These are phyloP conservation scores for Amanita muscaria DNA, from an alignment of 768 basidiomycete genomes.

Conservation along the genomic window DNA sequence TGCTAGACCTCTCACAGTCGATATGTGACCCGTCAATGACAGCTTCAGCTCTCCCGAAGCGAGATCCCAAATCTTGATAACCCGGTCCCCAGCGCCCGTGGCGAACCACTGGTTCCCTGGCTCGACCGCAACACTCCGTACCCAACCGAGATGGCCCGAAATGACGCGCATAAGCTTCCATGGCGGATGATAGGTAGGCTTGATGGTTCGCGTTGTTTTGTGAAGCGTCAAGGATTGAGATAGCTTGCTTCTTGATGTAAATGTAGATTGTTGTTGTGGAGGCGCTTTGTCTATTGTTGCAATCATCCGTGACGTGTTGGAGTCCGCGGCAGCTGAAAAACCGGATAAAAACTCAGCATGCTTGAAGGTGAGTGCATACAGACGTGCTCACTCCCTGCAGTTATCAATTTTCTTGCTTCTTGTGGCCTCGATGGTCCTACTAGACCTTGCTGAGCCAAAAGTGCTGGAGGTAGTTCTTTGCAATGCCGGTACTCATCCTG, in stretches of 20 bases:
- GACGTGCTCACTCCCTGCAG: slow-evolving; percentile 50
- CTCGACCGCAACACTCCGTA: slow-evolving; percentile 91
- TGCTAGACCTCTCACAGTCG: slow-evolving; percentile 89
- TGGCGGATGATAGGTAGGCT: slow-evolving; percentile 90
- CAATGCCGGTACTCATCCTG: slow-evolving; percentile 84
- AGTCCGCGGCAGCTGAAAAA: slow-evolving; percentile 27
- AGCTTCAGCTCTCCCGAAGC: slow-evolving; percentile 95
- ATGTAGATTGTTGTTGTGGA: slow-evolving; percentile 57
- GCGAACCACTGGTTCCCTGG: slow-evolving; percentile 99
- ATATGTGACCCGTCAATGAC: slow-evolving; percentile 96
- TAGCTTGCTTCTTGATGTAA: slow-evolving; percentile 54
- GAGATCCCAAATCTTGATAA: slow-evolving; percentile 98
- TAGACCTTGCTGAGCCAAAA: slow-evolving; percentile 73
- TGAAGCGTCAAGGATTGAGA: slow-evolving; percentile 88
- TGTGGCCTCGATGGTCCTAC: slow-evolving; percentile 75
- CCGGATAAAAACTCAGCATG: slow-evolving; percentile 2
- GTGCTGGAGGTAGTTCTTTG: slow-evolving; percentile 73
- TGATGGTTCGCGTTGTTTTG: slow-evolving; percentile 89
- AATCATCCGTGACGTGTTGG: slow-evolving; percentile 58
- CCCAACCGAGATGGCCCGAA: slow-evolving; percentile 97
- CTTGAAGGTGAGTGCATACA: slow-evolving; percentile 11
- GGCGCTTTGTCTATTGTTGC: slow-evolving; percentile 71
- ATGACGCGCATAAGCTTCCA: slow-evolving; percentile 98
- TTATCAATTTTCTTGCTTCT: slow-evolving; percentile 56
- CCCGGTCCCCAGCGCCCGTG: slow-evolving; percentile 94